A percentile compares a stretch with the other conserved stretches of the same genome.
phyloP scores from a whole-genome alignment of 805 yeast genomes.

The Ogataea methanolica region DNA sequence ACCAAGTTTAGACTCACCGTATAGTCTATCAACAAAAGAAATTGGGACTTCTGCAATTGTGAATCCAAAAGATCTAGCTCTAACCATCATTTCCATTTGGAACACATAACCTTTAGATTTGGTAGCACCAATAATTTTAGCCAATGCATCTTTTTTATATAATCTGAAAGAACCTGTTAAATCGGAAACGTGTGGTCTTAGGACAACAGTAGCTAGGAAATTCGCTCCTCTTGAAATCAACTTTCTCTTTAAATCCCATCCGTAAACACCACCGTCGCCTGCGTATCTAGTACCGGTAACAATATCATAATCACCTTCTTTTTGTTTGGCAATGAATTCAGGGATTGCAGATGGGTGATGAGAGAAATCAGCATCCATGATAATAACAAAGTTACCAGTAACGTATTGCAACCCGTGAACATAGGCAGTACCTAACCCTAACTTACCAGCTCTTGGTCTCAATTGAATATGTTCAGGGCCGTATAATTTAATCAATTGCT shows the following conservation, averaged over 20 bases:
- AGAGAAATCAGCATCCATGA: constrained; percentile 83
- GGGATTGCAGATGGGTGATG: constrained; percentile 82
- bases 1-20: constrained; percentile 75
- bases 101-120: constrained; percentile 76
- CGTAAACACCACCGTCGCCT: constrained; percentile 78
- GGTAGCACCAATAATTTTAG: constrained; percentile 61
- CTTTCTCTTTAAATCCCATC: constrained; percentile 80
- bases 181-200: constrained; percentile 70
- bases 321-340: constrained; percentile 62
- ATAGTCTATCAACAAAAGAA: constrained; percentile 71
- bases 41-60: constrained; percentile 77
- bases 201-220: constrained; percentile 65
- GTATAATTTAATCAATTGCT: constrained; percentile 50
- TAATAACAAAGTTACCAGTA: constrained; percentile 69
- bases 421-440: constrained; percentile 78
- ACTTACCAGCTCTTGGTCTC: constrained; percentile 70
- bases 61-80: constrained; percentile 72
- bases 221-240: constrained; percentile 77
- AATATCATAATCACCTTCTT: constrained; percentile 45
- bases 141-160: constrained; percentile 65
- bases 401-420: constrained; percentile 71
- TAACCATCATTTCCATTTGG: constrained; percentile 87
- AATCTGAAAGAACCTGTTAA: constrained; percentile 74
- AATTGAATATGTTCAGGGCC: constrained; percentile 59
- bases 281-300: constrained; percentile 61